Evolutionary conservation across 1,284 basidiomycete genomes (phyloP), one percentile per base, ranked within the genome.

Genomic region (Coniferiporia sulphurascens): DNA sequence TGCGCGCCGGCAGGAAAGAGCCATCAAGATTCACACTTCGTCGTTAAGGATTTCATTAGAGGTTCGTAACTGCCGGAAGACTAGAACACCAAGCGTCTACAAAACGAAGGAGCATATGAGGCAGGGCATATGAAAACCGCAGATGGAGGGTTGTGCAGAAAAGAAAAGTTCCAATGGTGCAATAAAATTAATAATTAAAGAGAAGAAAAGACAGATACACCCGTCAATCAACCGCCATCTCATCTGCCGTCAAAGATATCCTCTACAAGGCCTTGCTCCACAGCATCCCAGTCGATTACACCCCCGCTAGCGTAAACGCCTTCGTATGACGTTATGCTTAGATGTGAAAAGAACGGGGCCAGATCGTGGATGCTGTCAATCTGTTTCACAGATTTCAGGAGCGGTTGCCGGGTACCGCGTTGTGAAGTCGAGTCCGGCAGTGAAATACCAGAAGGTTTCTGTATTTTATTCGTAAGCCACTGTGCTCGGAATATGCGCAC

Each of bases 301-400:
- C 89, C 87, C 21, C 79, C 81, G 62, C 87, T 87, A 2, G 83
- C 82, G 72, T 96, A 97, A 48, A 95, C 82, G 60, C 88, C 89
- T 73, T 97, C 94, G 68, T 95, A 98, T 12, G 89, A 89, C 6
- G 87, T 80, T 53, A 95, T 86, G 72, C 93, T 95, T 52, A 93
- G 86, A 62, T 87, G 83, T 1, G 91, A 87, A 72, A 97, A 95
- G 78, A 98, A 98, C 0, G 87, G 82, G 27, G 86, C 80, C 22
- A 98, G 76, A 65, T 96, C 91, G 19, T 84, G 81, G 48, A 97
- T 83, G 60, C 89, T 91, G 61, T 87, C 83, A 58, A 97, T 87
- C 62, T 87, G 82, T 57, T 83, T 84, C 35, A 92, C 62, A 1
- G 76, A 71, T 22, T 78, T 77, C 51, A 98, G 75, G 58, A 94